These are phyloP conservation scores for Nakaseomyces bracarensis DNA, from an alignment of 1,139 yeast genomes.

Conservation along the genomic window DNA sequence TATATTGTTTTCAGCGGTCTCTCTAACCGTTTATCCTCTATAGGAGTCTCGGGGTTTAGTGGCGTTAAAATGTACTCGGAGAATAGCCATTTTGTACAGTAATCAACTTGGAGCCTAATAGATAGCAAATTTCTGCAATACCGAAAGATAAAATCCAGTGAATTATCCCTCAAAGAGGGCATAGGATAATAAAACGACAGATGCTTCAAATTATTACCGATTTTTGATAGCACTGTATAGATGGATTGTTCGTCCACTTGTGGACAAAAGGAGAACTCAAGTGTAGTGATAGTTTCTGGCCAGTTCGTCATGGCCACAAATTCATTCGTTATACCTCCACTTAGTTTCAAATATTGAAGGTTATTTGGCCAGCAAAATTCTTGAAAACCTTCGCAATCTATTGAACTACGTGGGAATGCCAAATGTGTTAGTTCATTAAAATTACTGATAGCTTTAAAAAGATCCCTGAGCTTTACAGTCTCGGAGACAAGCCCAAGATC, in stretches of 20 bases:
- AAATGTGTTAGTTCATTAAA: slow-evolving; percentile 59
- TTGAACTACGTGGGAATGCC: slow-evolving; percentile 83
- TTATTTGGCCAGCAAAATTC: slow-evolving; percentile 65
- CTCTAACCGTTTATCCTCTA: slow-evolving; percentile 23
- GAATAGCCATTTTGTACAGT: slow-evolving; percentile 59
- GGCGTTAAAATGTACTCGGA: slow-evolving; percentile 42
- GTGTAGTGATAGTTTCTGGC: slow-evolving; percentile 59
- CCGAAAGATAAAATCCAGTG: slow-evolving; percentile 64
- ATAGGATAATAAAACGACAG: slow-evolving; percentile 76
- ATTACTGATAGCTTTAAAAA: slow-evolving; percentile 64
- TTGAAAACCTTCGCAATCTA: slow-evolving; percentile 56
- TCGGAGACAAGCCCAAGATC: slow-evolving; percentile 89
- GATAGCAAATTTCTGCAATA: slow-evolving; percentile 65
- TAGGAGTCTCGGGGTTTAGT: slow-evolving; percentile 8
- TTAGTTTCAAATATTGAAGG: slow-evolving; percentile 59
- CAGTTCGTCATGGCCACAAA: slow-evolving; percentile 59
- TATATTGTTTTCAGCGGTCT: slow-evolving; percentile 56
- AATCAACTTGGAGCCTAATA: slow-evolving; percentile 71
- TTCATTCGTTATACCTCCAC: slow-evolving; percentile 84
- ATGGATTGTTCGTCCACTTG: slow-evolving; percentile 55
- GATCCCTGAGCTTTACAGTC: slow-evolving; percentile 70
- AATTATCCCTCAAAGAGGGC: slow-evolving; percentile 65
- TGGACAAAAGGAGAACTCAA: slow-evolving; percentile 88
- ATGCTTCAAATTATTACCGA: slow-evolving; percentile 57
- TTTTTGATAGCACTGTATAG: slow-evolving; percentile 47